A percentile compares a stretch with the other conserved stretches of the same genome.
Evolutionary conservation across 1,284 basidiomycete species (phyloP).

Genomic region (Somion occarium): DNA sequence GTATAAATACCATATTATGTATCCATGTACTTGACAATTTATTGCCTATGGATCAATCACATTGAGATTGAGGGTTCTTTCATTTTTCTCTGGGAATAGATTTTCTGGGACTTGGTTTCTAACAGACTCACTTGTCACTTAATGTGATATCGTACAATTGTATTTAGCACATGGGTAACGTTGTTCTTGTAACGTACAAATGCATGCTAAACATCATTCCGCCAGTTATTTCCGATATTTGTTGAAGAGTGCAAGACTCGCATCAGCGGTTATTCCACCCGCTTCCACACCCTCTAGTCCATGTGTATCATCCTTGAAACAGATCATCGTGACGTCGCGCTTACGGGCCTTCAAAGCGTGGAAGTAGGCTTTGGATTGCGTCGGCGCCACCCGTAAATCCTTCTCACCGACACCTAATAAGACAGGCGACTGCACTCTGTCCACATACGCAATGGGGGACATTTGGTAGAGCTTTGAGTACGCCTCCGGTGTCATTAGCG

Average conservation of each 20-base stretch:
- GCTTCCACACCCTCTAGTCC: constrained; percentile 60
- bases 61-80: no score
- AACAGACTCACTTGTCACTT: no score
- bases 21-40: no score
- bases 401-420: constrained; percentile 55
- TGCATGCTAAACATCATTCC: no score
- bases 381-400: constrained; percentile 61
- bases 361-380: constrained; percentile 60
- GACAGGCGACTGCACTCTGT: constrained; percentile 48
- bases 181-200: no score
- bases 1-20: no score
- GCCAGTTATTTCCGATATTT: constrained; percentile 7
- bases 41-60: no score
- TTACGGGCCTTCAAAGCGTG: constrained; percentile 53
- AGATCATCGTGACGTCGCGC: constrained; percentile 51
- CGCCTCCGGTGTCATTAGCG: constrained; percentile 39
- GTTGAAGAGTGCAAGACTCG: constrained; percentile 47
- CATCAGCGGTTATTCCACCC: constrained; percentile 43
- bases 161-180: no score
- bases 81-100: not conserved
- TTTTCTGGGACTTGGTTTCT: not conserved
- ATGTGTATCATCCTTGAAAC: constrained; percentile 61
- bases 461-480: constrained; percentile 42
- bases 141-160: no score
- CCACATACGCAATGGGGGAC: constrained; percentile 57